Evolutionary conservation across 164 flowering plant genomes (phyloP), one percentile per base, ranked within the genome.

Genomic region (Umbellularia californica): DNA sequence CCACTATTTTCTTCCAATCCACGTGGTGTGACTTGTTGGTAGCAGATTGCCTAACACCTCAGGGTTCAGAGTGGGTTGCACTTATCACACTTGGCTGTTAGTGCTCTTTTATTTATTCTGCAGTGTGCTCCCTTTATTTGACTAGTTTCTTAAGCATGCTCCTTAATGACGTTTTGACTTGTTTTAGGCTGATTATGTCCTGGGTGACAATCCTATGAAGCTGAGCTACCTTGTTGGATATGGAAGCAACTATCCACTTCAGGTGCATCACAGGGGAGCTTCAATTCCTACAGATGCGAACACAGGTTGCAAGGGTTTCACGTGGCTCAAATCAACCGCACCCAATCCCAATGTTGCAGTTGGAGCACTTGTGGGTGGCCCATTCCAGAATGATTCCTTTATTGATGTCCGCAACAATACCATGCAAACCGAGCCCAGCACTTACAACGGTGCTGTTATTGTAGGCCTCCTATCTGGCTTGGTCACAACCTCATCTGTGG

Each of bases 321-420:
- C 82, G 78, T 95, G 89, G 90, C 90, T 92, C 11, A 71, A 79
- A 2, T 85, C 94, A 3, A 58, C 79, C 0, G 62, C 87, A 5
- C 94, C 97, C 5, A 93, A 95, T 75, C 99, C 97, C 6, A 93
- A 93, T 65, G 82, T 90, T 50, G 99, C 98, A 0, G 19, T 65
- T 35, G 98, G 97, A 63, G 99, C 87, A 28, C 85, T 95, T 15
- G 95, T 95, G 13, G 99, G 99, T 27, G 98, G 99, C 0, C 99
- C 97, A 0, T 93, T 90, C 83, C 68, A 70, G 7, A 94, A 92
- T 51, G 98, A 93, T 51, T 83, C 92, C 2, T 95, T 65, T 69
- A 73, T 85, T 3, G 95, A 95, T 73, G 78, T 82, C 27, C 81
- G 97, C 65, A 90, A 92, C 88, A 92, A 92, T 78, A 81, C 88